phyloP scores from a whole-genome alignment of 495 filamentous ascomycete species.

The Daldinia bambusicola region DNA sequence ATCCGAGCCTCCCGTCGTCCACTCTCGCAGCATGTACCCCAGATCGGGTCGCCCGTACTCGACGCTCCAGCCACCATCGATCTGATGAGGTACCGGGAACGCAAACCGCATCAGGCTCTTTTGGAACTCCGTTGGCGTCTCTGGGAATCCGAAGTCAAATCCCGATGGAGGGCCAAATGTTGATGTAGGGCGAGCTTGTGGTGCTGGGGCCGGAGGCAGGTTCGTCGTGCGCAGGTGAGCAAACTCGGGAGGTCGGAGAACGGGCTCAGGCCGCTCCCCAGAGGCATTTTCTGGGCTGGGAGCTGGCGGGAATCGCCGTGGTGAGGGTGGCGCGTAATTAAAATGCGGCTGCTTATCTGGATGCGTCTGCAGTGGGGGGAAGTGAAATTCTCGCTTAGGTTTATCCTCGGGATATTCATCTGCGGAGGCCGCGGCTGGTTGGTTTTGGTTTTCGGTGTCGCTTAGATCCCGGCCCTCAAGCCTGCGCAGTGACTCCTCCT shows the following conservation, averaged over 20 bases:
- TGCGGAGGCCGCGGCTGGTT: conserved; percentile 20
- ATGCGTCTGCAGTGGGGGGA: conserved; percentile 59
- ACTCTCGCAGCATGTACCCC: conserved; percentile 81
- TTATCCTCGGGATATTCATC: conserved; percentile 47
- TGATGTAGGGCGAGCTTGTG: conserved; percentile 50
- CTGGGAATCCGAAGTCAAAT: conserved; percentile 81
- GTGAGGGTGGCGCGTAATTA: conserved; percentile 63
- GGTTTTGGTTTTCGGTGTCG: conserved; percentile 32
- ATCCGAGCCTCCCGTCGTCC: conserved; percentile 69
- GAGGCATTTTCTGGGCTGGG: background rate
- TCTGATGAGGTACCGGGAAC: conserved; percentile 72
- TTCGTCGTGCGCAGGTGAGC: conserved; percentile 63
- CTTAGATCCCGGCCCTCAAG: conserved; percentile 55
- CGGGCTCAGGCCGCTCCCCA: conserved; percentile 20
- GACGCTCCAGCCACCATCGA: conserved; percentile 84
- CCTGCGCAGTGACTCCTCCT: conserved; percentile 56
- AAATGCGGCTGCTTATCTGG: conserved; percentile 58
- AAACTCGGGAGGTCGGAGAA: conserved; percentile 57
- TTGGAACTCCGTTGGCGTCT: conserved; percentile 79
- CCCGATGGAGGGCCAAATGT: conserved; percentile 60
- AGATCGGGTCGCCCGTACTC: conserved; percentile 95
- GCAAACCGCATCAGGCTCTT: conserved; percentile 89
- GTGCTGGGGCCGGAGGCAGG: conserved; percentile 39
- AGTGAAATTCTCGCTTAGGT: conserved; percentile 62
- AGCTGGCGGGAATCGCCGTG: conserved; percentile 41